A percentile compares a stretch with the other conserved stretches of the same genome.
phyloP scores from a whole-genome alignment of 2,329 filamentous ascomycete species.

The Madurella fahalii region DNA sequence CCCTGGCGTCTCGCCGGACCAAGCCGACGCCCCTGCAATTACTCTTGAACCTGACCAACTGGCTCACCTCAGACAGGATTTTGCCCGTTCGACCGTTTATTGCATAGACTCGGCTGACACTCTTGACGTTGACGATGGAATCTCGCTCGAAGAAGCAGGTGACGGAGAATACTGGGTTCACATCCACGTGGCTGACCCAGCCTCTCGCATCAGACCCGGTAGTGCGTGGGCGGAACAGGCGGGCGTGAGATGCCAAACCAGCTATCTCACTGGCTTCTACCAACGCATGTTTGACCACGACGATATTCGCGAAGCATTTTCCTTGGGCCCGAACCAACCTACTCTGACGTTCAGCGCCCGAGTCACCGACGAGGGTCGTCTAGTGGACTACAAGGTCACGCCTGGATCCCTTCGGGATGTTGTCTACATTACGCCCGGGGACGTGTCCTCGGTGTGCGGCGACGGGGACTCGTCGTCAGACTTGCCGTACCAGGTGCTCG shows the following conservation, averaged over 20 bases:
- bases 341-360: constrained; percentile 61
- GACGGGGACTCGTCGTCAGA: constrained; percentile 29
- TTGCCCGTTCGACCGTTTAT: constrained; percentile 58
- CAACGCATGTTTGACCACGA: constrained; percentile 55
- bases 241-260: constrained; percentile 55
- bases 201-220: constrained; percentile 60
- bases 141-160: constrained; percentile 63
- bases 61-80: constrained; percentile 52
- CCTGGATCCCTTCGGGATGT: constrained; percentile 52
- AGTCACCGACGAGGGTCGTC: constrained; percentile 48
- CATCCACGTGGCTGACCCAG: constrained; percentile 74
- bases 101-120: constrained; percentile 68
- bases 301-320: constrained; percentile 48
- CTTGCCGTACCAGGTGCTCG: constrained; percentile 26
- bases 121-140: constrained; percentile 71
- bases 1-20: constrained; percentile 36
- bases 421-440: constrained; percentile 52
- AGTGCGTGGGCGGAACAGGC: constrained; percentile 58
- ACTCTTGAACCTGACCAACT: constrained; percentile 42
- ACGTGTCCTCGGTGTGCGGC: constrained; percentile 44
- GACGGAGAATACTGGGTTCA: constrained; percentile 67
- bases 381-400: constrained; percentile 53
- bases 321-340: constrained; percentile 47
- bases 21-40: constrained; percentile 12
- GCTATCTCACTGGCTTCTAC: constrained; percentile 56